phyloP scores from a whole-genome alignment of 768 basidiomycete species.

The Pleurotus cornucopiae region DNA sequence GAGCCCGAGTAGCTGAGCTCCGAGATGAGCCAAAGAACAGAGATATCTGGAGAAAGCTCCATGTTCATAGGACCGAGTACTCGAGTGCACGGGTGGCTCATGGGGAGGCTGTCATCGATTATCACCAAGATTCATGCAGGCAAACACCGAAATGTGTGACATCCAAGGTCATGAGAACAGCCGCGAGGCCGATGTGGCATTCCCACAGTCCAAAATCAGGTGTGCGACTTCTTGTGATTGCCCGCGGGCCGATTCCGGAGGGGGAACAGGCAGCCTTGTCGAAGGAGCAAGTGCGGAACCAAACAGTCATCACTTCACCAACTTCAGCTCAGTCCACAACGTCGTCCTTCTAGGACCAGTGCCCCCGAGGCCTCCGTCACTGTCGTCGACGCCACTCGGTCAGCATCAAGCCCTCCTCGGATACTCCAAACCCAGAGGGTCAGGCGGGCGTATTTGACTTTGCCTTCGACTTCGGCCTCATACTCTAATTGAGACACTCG shows the following conservation, averaged over 20 bases:
- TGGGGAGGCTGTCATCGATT: background rate
- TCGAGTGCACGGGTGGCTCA: background rate
- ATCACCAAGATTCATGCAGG: constrained; percentile 2
- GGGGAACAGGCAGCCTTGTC: background rate
- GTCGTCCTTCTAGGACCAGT: background rate
- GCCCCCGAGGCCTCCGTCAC: background rate
- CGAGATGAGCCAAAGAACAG: background rate
- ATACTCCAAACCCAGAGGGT: background rate
- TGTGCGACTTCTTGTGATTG: constrained; percentile 2
- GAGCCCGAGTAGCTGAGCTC: background rate
- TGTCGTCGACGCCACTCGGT: background rate
- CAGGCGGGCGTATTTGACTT: constrained; percentile 4
- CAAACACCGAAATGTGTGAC: background rate
- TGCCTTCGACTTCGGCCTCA: background rate
- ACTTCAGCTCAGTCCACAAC: background rate
- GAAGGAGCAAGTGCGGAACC: constrained; percentile 8
- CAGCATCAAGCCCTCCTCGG: background rate
- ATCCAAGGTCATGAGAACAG: background rate
- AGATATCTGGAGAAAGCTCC: background rate
- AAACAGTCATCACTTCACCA: constrained; percentile 3
- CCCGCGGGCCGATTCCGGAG: constrained; percentile 5
- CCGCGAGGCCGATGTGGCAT: background rate
- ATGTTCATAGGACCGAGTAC: background rate
- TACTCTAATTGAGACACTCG: background rate
- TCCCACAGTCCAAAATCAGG: background rate